Conservation (phyloP, 225 moss, liverwort and hornwort species). For the Polytrichum formosum region DNA sequence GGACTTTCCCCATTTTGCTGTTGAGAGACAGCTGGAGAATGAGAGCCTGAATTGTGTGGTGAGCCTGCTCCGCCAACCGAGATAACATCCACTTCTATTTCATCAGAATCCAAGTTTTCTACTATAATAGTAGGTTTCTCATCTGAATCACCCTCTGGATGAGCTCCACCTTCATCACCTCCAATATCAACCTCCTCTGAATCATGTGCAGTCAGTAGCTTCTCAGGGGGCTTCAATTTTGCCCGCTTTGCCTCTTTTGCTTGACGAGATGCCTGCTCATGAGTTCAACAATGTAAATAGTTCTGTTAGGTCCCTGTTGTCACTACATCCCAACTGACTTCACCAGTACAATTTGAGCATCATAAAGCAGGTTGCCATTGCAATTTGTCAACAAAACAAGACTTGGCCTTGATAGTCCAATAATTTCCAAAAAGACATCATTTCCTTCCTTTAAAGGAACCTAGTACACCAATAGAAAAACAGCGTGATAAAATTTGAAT, state of each 20-base stretch:
- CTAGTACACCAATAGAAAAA: no score
- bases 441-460: no score
- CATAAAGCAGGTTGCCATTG: no score
- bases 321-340: no score
- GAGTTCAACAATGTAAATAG: not conserved
- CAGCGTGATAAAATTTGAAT: no score
- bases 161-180: conserved; percentile 50
- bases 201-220: conserved; percentile 37
- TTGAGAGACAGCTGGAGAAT: conserved; percentile 47
- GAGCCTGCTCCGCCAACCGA: conserved; percentile 68
- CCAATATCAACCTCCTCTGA: conserved; percentile 78
- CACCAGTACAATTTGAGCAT: no score
- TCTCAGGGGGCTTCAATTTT: conserved; percentile 59
- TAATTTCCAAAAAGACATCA: no score
- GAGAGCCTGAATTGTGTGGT: conserved; percentile 45
- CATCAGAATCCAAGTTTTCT: conserved; percentile 46
- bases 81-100: conserved; percentile 86
- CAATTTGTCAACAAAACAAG: no score
- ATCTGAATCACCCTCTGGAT: conserved; percentile 22
- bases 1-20: conserved; percentile 32
- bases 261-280: conserved; percentile 47
- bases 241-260: conserved; percentile 63
- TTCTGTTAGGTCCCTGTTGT: no score
- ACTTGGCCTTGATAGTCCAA: no score
- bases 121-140: conserved; percentile 39